phyloP scores from a whole-genome alignment of 176 grass and related monocot species.

The Ananas comosus region DNA sequence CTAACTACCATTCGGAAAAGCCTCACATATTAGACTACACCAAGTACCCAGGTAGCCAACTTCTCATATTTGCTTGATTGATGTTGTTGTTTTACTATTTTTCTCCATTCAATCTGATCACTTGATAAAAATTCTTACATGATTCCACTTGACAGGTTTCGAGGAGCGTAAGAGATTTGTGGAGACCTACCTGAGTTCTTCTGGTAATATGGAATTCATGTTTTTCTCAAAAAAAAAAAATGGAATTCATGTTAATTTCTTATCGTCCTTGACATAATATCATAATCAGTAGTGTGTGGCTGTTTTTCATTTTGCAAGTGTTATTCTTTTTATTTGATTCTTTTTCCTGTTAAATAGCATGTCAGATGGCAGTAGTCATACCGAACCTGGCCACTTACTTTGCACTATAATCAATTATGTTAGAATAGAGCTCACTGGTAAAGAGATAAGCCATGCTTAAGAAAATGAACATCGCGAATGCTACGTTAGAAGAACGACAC shows the following conservation, averaged over 20 bases:
- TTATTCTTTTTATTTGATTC: too few species aligned
- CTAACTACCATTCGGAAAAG: constrained; percentile 71
- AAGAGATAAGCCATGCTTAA: too few species aligned
- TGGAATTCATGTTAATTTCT: not conserved
- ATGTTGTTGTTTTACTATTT: not conserved
- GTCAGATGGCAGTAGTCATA: too few species aligned
- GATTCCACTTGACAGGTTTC: constrained; percentile 33
- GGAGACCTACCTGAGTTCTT: constrained; percentile 65
- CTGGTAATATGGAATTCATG: constrained; percentile 30
- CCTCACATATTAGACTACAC: constrained; percentile 86
- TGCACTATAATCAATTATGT: too few species aligned
- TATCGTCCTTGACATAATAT: not conserved
- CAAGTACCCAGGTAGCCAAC: constrained; percentile 77
- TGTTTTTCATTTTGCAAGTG: too few species aligned
- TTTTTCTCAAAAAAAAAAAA: not conserved
- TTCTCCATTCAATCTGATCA: constrained; percentile 1
- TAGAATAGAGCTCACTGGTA: too few species aligned
- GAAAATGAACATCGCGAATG: too few species aligned
- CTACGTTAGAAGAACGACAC: too few species aligned
- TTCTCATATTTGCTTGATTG: not conserved
- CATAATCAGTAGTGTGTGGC: not conserved
- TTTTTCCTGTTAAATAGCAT: too few species aligned
- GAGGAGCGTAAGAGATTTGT: constrained; percentile 68
- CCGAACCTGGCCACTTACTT: too few species aligned
- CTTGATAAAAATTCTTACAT: constrained; percentile 18